Percentiles rank a stretch among this genome's conserved stretches.
phyloP scores from a whole-genome alignment of 208 protist genomes.

The Naegleria fowleri region DNA sequence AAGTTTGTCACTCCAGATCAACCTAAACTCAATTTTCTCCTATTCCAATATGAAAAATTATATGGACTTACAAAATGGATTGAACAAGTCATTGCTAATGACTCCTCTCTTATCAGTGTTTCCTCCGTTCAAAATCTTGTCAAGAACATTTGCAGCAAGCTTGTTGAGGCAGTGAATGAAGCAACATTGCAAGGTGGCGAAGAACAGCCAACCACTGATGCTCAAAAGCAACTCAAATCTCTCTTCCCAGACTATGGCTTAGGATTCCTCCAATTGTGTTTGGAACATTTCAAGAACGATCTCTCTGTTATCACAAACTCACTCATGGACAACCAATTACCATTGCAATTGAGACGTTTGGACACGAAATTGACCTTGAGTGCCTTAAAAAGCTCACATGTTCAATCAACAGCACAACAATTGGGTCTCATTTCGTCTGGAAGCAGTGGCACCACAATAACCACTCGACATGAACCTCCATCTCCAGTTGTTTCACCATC shows the following conservation, averaged over 20 bases:
- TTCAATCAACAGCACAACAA: too few species aligned
- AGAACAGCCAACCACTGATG: not conserved
- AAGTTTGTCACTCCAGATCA: not conserved
- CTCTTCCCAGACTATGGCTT: constrained; percentile 1
- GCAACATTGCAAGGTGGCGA: not conserved
- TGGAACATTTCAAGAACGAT: not conserved
- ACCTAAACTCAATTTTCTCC: not conserved
- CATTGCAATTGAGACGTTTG: not conserved
- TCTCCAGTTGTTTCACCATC: not conserved
- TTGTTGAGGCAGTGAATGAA: not conserved
- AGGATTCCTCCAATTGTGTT: not conserved
- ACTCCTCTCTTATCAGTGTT: not conserved
- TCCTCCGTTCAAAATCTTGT: not conserved
- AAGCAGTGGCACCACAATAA: not conserved
- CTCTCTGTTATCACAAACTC: not conserved
- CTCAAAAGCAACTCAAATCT: not conserved
- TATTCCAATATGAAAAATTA: not conserved
- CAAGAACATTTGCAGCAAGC: not conserved
- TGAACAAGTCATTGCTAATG: not conserved
- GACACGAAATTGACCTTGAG: not conserved
- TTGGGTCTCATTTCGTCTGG: not conserved
- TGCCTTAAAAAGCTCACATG: not conserved
- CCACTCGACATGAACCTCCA: not conserved
- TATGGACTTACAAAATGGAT: not conserved
- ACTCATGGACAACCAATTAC: not conserved